These are phyloP conservation scores for Pachysolen tannophilus DNA, from an alignment of 805 yeast genomes.

Conservation along the genomic window DNA sequence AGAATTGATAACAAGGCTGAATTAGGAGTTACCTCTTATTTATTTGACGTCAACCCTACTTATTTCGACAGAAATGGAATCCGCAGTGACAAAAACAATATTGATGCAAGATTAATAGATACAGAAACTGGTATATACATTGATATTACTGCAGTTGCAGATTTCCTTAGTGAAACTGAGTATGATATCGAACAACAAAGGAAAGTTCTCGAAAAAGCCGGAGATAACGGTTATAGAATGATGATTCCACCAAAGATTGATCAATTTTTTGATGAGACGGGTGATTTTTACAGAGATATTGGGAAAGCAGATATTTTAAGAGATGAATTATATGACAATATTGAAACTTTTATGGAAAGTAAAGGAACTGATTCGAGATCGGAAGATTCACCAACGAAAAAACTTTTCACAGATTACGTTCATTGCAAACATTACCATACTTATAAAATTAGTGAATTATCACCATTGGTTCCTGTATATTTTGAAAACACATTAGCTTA, in stretches of 20 bases:
- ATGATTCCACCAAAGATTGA: slow-evolving; percentile 3
- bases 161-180: slow-evolving; percentile 19
- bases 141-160: slow-evolving; percentile 34
- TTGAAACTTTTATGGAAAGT: background rate
- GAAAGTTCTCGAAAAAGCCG: no score
- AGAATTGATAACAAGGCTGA: slow-evolving; percentile 24
- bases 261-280: background rate
- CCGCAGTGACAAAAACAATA: slow-evolving; percentile 9
- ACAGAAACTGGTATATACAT: slow-evolving; percentile 40
- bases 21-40: slow-evolving; percentile 8
- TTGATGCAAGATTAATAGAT: slow-evolving; percentile 38
- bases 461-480: slow-evolving; percentile 33
- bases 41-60: slow-evolving; percentile 9
- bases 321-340: slow-evolving; percentile 1
- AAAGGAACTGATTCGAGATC: background rate
- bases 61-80: slow-evolving; percentile 9
- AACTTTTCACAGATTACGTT: slow-evolving; percentile 3
- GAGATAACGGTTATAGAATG: no score
- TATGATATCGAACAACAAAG: no score
- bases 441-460: slow-evolving; percentile 26
- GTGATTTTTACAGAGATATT: background rate
- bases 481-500: slow-evolving; percentile 24
- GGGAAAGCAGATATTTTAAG: slow-evolving; percentile 1
- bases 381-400: slow-evolving; percentile 2
- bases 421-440: slow-evolving; percentile 9